Conservation (phyloP, 2,329 filamentous ascomycete genomes). For the Cladosporium sp. region DNA sequence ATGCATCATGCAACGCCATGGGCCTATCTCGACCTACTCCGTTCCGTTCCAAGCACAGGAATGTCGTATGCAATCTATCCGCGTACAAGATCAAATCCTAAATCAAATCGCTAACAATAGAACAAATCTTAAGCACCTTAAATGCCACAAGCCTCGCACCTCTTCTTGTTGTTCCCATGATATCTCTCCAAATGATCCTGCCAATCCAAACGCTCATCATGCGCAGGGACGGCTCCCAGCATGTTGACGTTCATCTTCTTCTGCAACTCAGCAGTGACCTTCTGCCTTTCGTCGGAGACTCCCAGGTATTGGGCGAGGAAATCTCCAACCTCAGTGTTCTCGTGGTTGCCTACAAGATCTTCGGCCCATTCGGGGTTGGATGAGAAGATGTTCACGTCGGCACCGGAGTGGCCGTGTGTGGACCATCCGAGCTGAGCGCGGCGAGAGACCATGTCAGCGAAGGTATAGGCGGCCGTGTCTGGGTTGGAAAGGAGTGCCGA, state of each 20-base stretch:
- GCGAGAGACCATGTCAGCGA: constrained; percentile 82
- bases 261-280: constrained; percentile 70
- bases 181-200: constrained; percentile 42
- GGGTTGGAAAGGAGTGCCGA: constrained; percentile 58
- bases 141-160: constrained; percentile 19
- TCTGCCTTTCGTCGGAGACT: constrained; percentile 75
- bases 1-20: no score
- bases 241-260: constrained; percentile 48
- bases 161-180: constrained; percentile 24
- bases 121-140: not conserved
- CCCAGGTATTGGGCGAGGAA: constrained; percentile 77
- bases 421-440: constrained; percentile 90
- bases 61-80: not conserved
- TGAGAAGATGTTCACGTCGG: constrained; percentile 95
- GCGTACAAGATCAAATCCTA: not conserved
- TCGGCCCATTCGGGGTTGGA: constrained; percentile 62
- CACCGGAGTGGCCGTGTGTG: constrained; percentile 82
- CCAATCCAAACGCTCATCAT: constrained; percentile 41
- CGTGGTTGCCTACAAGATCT: constrained; percentile 75
- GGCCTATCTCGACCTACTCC: no score
- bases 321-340: constrained; percentile 86
- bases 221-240: constrained; percentile 40
- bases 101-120: not conserved
- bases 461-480: constrained; percentile 54
- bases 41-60: no score